These are phyloP conservation scores for Pezicula radicicola DNA, from an alignment of 2,329 filamentous ascomycete genomes.

Conservation along the genomic window DNA sequence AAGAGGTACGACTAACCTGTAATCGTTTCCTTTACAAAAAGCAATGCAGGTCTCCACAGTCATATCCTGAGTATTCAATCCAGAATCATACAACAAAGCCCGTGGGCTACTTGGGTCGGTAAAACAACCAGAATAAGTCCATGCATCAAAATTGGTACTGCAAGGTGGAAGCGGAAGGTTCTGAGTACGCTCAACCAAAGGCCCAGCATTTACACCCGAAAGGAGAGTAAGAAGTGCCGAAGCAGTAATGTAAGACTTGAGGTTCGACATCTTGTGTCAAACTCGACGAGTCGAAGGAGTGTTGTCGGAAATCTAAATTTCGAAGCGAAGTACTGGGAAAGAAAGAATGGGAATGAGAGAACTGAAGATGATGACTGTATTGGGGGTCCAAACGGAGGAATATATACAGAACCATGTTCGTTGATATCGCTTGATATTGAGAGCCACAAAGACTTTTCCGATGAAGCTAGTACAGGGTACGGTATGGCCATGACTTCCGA, in stretches of 20 bases:
- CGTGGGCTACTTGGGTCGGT: conserved; percentile 22
- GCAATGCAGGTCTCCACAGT: conserved; percentile 32
- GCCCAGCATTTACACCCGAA: conserved; percentile 16
- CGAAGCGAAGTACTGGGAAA: too few relatives aligned
- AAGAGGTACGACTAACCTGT: conserved; percentile 14
- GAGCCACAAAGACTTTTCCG: too few relatives aligned
- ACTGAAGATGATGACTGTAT: too few relatives aligned
- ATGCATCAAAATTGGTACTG: conserved; percentile 26
- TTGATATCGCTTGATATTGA: too few relatives aligned
- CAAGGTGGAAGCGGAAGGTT: conserved; percentile 22
- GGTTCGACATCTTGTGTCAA: conserved; percentile 11
- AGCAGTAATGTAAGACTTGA: conserved; percentile 16
- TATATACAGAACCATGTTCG: too few relatives aligned
- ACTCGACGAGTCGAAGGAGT: background rate
- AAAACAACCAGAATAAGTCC: conserved; percentile 33
- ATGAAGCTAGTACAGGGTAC: too few relatives aligned
- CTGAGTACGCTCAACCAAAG: conserved; percentile 12
- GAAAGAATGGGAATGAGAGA: too few relatives aligned
- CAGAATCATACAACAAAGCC: conserved; percentile 24
- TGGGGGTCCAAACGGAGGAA: too few relatives aligned
- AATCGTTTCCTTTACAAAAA: conserved; percentile 30
- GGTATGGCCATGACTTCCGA: too few relatives aligned
- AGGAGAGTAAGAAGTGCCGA: conserved; percentile 17
- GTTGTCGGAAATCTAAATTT: conserved; percentile 25
- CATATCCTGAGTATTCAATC: conserved; percentile 26